Evolutionary conservation across 176 grass and related monocot species (phyloP).

Genomic region (Otatea glauca): DNA sequence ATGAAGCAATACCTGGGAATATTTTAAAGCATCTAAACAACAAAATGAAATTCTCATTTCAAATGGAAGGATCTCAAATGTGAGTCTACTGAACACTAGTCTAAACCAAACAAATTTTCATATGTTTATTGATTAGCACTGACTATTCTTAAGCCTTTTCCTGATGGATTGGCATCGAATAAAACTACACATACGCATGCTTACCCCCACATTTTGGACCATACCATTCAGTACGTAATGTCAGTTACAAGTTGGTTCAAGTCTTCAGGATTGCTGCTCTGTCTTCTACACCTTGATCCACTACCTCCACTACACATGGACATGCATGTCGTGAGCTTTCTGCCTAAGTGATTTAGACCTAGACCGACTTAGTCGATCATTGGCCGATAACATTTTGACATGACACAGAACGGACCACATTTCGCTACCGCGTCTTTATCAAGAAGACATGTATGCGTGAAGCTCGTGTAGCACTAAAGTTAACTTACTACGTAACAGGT

Average conservation of each 20-base stretch:
- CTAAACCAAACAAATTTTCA: background rate
- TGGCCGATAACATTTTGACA: constrained; percentile 32
- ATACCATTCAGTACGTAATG: constrained; percentile 16
- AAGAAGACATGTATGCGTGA: constrained; percentile 29
- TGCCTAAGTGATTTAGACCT: constrained; percentile 28
- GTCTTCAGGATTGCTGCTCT: background rate
- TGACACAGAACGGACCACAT: background rate
- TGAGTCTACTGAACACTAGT: background rate
- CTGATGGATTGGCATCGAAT: background rate
- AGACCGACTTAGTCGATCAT: constrained; percentile 2
- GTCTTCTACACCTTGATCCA: constrained; percentile 27
- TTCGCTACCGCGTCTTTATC: background rate
- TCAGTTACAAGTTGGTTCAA: background rate
- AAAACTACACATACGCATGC: background rate
- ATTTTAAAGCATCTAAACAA: constrained; percentile 31
- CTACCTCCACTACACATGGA: constrained; percentile 29
- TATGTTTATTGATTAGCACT: background rate
- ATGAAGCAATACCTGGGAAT: constrained; percentile 49
- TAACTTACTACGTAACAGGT: background rate
- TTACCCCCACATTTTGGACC: background rate
- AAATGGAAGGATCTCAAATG: background rate
- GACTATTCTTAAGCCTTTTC: background rate
- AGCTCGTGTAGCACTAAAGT: constrained; percentile 1
- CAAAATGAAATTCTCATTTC: constrained; percentile 10
- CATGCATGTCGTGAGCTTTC: constrained; percentile 24